These are phyloP conservation scores for Peltaster fructicola DNA, from an alignment of 2,329 filamentous ascomycete genomes.

Conservation along the genomic window DNA sequence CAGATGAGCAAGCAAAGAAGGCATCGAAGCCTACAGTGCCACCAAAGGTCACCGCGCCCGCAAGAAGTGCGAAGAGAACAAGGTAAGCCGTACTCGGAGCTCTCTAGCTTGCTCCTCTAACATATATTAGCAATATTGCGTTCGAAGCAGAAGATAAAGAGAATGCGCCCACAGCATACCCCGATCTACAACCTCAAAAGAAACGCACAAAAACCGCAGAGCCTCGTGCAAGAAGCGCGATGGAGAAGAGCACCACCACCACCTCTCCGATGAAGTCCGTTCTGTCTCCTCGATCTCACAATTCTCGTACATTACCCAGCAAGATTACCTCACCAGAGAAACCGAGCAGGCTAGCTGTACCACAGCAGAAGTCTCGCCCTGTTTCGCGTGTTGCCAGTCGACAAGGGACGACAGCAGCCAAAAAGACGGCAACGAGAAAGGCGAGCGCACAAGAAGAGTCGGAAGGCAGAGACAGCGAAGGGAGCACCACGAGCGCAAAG, in stretches of 20 bases:
- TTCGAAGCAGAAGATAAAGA: constrained; percentile 52
- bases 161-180: constrained; percentile 39
- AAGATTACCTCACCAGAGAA: constrained; percentile 36
- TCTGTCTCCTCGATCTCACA: constrained; percentile 67
- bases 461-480: constrained; percentile 31
- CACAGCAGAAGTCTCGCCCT: constrained; percentile 36
- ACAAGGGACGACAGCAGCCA: constrained; percentile 34
- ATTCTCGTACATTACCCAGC: constrained; percentile 50
- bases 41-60: constrained; percentile 3
- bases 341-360: constrained; percentile 14
- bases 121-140: constrained; percentile 38
- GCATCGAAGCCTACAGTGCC: constrained; percentile 6
- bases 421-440: constrained; percentile 18
- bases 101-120: constrained; percentile 8
- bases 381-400: constrained; percentile 43
- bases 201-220: constrained; percentile 32
- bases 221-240: constrained; percentile 16
- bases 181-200: constrained; percentile 40
- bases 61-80: constrained; percentile 14
- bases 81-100: constrained; percentile 13
- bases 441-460: no score
- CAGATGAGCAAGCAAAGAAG: constrained; percentile 33
- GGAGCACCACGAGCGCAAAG: constrained; percentile 42
- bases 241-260: constrained; percentile 18
- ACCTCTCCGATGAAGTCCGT: constrained; percentile 33